Base-by-base conservation (phyloP, 371 early-diverging fungal genomes). In the Rhizopus delemar region DNA sequence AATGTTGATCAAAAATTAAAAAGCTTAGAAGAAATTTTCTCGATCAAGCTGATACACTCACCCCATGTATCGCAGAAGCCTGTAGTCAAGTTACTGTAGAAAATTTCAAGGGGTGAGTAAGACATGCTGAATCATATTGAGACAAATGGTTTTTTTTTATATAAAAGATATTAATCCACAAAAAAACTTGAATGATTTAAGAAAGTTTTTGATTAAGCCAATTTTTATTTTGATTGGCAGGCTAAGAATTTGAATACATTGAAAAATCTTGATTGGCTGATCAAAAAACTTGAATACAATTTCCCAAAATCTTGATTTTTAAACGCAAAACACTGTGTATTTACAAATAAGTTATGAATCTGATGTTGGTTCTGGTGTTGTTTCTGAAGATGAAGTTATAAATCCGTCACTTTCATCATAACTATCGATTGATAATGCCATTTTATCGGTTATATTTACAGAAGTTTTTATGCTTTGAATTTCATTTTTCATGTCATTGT, bases 1-100 rank as follows among this genome's bases (percentile, higher is more conserved):
- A 60, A 48, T 60, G 34, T 31, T 60, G 60, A 54, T 29, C 54
- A 13, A 60, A 60, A 38, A 53, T 52, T 34, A 52, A 53, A 51
- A 51, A 22, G 7, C 49, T 41, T 9, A 51, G 12, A 51, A 38
- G 58, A 51, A 39, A 50, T 41, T 50, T 41, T 32, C 28, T 57
- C 11, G 32, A 13, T 3, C 13, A 38, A 9, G 29, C n/a, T 29
- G 38, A 15, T 4, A n/a, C 33, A 50, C 4, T 32, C 43, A 32
- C n/a, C 43, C 31, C 3, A 9, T 50, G 51, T 13, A 57, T 50
- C 13, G 28, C 8, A 13, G 51, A 50, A 43, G 48, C 57, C 8
- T 57, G 49, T 28, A 7, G 5, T 36, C 9, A n/a, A n/a, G n/a
- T n/a, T n/a, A n/a, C n/a, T n/a, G n/a, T n/a, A n/a, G n/a, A n/a